Base-by-base conservation (phyloP, 345 rosid genomes). In the Eutrema heterophyllum region DNA sequence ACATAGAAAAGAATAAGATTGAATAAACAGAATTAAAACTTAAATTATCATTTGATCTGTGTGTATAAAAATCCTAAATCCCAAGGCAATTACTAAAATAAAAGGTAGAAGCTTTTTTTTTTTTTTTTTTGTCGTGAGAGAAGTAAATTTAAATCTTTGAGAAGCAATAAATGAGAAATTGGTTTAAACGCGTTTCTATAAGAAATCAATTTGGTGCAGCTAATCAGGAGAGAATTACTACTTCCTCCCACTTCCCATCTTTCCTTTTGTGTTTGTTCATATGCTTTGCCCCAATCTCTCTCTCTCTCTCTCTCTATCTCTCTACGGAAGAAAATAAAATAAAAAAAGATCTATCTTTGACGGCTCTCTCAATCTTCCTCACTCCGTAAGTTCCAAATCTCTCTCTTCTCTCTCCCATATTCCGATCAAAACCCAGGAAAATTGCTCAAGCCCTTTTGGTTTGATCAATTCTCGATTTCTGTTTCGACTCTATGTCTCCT, bases 351-450 rank as follows among this genome's bases (percentile, higher is more conserved):
- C 65, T 36, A 64, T 43, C 61, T 60, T 62, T 67, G 75, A 43
- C 75, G 69, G 71, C 74, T 79, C 57, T 52, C 39, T 70, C 66
- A 66, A 55, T 67, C 51, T 67, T 32, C 44, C 62, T 60, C 72
- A 53, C 76, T 46, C 69, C 55, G 91, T 85, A 77, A 81, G 86
- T 82, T 62, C 67, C 78, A 36, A 84, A 71, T 83, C 88, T 50
- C 62, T 59, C 58, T 52, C n/a, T 40, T 72, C 27, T 58, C 35
- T 29, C 53, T 72, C 24, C 27, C 12, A 10, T 14, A 14, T 57
- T 49, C 27, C 27, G 59, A 58, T 16, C 51, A 64, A 49, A 78
- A 63, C 63, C 63, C 61, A 51, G 44, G 26, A 46, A 21, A 77
- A 63, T 41, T 51, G 39, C 74, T 75, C 61, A 55, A 61, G 16